Percentiles rank a stretch among this genome's conserved stretches.
Evolutionary conservation across 1,139 yeast genomes (phyloP).

Genomic region (Blastobotrys raffinosifermentans): DNA sequence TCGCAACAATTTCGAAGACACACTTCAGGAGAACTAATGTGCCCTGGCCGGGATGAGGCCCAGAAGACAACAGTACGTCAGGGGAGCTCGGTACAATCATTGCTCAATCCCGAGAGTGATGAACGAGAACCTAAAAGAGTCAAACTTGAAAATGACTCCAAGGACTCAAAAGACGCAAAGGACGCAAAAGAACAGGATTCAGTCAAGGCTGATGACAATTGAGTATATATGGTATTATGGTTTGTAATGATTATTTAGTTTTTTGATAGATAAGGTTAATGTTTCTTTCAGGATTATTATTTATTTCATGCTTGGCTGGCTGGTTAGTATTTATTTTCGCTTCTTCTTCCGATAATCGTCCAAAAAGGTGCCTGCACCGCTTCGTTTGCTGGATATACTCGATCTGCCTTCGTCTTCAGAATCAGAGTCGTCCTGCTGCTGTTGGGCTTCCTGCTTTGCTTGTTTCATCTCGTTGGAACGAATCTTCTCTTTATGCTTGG

Average conservation of each 20-base stretch:
- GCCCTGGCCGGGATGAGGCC: not conserved
- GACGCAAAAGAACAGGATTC: not conserved
- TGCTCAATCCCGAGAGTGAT: constrained; percentile 21
- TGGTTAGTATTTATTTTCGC: not conserved
- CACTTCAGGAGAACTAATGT: constrained; percentile 23
- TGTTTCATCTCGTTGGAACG: too few relatives aligned
- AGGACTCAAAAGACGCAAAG: not conserved
- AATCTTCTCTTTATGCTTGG: constrained; percentile 2
- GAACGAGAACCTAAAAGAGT: constrained; percentile 2
- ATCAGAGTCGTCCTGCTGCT: constrained; percentile 13
- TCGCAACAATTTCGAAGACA: constrained; percentile 20
- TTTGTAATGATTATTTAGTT: not conserved
- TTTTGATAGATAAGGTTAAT: not conserved
- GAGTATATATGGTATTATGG: too few relatives aligned
- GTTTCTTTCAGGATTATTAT: not conserved
- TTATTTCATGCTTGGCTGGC: not conserved
- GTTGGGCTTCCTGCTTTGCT: too few relatives aligned
- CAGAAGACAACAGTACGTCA: not conserved
- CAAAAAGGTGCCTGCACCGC: not conserved
- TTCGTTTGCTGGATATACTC: not conserved
- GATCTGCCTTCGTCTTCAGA: constrained; percentile 10
- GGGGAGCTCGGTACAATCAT: constrained; percentile 19
- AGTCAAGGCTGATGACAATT: not conserved
- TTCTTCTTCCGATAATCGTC: constrained; percentile 4
- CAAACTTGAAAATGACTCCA: not conserved